phyloP scores from a whole-genome alignment of 176 grass and related monocot genomes.

The Rhipidocladum racemiflorum region DNA sequence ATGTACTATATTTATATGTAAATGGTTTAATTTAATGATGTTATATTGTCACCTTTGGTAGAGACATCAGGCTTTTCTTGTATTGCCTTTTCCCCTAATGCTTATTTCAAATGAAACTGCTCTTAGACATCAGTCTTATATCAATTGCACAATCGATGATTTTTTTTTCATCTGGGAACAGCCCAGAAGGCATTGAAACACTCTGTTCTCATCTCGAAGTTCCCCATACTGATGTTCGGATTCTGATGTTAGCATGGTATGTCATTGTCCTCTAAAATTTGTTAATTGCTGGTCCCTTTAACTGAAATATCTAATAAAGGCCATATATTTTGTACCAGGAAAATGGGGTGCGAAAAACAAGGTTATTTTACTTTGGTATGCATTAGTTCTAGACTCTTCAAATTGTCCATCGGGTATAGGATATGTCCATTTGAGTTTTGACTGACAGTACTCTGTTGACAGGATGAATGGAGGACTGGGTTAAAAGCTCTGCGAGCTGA shows the following conservation, averaged over 20 bases:
- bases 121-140: not conserved
- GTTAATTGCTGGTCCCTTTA: not conserved
- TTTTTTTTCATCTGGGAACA: constrained; percentile 33
- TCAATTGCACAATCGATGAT: not conserved
- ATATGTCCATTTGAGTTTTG: constrained; percentile 19
- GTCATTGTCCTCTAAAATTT: constrained; percentile 12
- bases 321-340: constrained; percentile 52
- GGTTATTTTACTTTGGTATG: constrained; percentile 94
- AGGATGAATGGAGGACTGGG: constrained; percentile 95
- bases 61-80: not conserved
- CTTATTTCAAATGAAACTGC: not conserved
- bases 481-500: constrained; percentile 90
- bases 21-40: not conserved
- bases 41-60: not conserved
- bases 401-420: not conserved
- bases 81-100: not conserved
- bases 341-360: constrained; percentile 96
- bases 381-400: constrained; percentile 13
- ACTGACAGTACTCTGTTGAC: constrained; percentile 25
- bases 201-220: constrained; percentile 88
- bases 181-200: constrained; percentile 92
- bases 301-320: constrained; percentile 26
- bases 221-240: constrained; percentile 93
- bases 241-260: constrained; percentile 99
- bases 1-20: not conserved